These are phyloP conservation scores for Globisporangium solare DNA, from an alignment of 352 stramenopile species.

Conservation along the genomic window DNA sequence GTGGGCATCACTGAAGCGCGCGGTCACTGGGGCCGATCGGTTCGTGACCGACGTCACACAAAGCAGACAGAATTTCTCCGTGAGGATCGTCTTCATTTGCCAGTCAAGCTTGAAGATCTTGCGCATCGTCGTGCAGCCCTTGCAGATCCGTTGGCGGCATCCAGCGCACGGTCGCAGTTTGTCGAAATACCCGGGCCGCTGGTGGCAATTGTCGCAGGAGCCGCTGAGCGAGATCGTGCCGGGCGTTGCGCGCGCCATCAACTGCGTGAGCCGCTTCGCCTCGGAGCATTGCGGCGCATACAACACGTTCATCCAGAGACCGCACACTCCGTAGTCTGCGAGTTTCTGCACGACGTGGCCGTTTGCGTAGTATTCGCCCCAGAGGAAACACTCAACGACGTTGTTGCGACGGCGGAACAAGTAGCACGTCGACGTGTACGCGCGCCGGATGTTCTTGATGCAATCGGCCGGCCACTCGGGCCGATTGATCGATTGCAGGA, in stretches of 20 bases:
- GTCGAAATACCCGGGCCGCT: constrained; percentile 19
- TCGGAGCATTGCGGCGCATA: constrained; percentile 11
- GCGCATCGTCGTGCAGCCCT: constrained; percentile 19
- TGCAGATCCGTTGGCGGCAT: constrained; percentile 41
- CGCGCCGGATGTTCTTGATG: constrained; percentile 26
- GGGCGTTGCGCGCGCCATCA: constrained; percentile 12
- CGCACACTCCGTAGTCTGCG: constrained; percentile 18
- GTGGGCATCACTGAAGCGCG: background rate
- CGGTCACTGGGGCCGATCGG: background rate
- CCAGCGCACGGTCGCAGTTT: constrained; percentile 27
- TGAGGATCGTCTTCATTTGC: constrained; percentile 9
- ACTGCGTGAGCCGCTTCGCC: constrained; percentile 9
- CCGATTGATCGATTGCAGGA: constrained; percentile 19
- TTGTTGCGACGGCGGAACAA: constrained; percentile 32
- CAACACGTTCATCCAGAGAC: constrained; percentile 21
- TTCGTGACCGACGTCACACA: constrained; percentile 15
- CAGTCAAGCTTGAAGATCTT: constrained; percentile 18
- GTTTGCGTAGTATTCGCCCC: constrained; percentile 32
- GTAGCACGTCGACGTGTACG: constrained; percentile 38
- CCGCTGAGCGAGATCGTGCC: constrained; percentile 8
- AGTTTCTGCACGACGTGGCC: constrained; percentile 12
- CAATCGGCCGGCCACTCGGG: constrained; percentile 16
- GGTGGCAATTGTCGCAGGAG: constrained; percentile 27
- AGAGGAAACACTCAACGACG: constrained; percentile 35
- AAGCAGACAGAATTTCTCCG: constrained; percentile 14